These are phyloP conservation scores for Colletotrichum viniferum DNA, from an alignment of 2,329 filamentous ascomycete genomes.

Conservation along the genomic window DNA sequence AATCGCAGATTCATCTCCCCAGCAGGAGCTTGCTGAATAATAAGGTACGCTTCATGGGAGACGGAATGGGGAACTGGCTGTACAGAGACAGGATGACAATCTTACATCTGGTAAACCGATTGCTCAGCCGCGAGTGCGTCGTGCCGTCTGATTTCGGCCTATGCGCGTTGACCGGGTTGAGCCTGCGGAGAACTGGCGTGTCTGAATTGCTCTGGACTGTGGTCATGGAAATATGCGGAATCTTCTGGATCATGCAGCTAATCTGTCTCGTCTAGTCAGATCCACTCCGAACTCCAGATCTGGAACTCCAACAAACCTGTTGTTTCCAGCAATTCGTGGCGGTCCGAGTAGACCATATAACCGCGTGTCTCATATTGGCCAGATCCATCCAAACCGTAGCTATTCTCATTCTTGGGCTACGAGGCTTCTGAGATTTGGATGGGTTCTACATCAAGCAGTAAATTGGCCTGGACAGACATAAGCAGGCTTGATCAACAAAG, in stretches of 20 bases:
- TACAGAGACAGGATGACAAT: conserved; percentile 11
- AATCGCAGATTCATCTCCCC: neutral
- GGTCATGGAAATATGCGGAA: conserved; percentile 8
- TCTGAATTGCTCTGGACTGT: conserved; percentile 18
- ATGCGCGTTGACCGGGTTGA: conserved; percentile 21
- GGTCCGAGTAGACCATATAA: neutral
- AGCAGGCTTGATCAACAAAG: neutral
- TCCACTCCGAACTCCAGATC: neutral
- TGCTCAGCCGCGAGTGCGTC: conserved; percentile 21
- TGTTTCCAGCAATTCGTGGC: neutral
- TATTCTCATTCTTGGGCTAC: neutral
- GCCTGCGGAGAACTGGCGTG: conserved; percentile 21
- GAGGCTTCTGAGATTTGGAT: neutral
- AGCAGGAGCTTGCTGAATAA: neutral
- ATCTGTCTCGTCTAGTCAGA: neutral
- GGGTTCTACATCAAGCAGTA: neutral
- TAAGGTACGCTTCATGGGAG: conserved; percentile 2
- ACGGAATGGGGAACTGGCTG: neutral
- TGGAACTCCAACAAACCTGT: neutral
- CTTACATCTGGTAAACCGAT: conserved; percentile 24
- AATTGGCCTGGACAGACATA: neutral
- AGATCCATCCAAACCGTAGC: neutral
- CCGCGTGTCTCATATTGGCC: neutral
- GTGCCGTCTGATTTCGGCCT: neutral
- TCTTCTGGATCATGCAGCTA: conserved; percentile 4